Percentiles rank a stretch among this genome's conserved stretches.
These are phyloP conservation scores for Cyclotella baltica DNA, from an alignment of 108 stramenopile species.

Conservation along the genomic window DNA sequence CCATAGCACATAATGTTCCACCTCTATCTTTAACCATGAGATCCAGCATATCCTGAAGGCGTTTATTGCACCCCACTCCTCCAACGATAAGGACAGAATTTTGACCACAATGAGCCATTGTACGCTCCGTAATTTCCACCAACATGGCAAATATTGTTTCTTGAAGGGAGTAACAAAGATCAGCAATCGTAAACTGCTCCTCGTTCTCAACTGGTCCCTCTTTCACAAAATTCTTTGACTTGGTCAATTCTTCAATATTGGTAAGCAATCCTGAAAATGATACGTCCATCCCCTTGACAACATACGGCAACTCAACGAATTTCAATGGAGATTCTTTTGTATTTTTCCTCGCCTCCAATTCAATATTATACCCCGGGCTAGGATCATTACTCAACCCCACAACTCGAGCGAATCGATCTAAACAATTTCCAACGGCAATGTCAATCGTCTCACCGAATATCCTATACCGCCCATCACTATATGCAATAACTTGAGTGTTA, in stretches of 20 bases:
- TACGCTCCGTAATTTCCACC: constrained; percentile 98
- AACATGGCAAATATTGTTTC: constrained; percentile 99
- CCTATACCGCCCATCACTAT: constrained; percentile 88
- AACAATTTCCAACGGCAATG: constrained; percentile 99
- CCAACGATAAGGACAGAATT: constrained; percentile 96
- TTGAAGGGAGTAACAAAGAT: constrained; percentile 97
- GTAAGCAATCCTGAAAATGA: constrained; percentile 79
- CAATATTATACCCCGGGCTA: constrained; percentile 98
- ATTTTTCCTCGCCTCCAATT: constrained; percentile 91
- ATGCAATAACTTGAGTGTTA: constrained; percentile 99
- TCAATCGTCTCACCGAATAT: constrained; percentile 99
- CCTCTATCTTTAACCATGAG: constrained; percentile 93
- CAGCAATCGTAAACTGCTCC: constrained; percentile 71
- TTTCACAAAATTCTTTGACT: constrained; percentile 21
- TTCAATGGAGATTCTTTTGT: constrained; percentile 41
- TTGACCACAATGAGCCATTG: constrained; percentile 97
- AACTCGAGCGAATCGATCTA: constrained; percentile 97
- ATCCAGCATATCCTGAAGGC: constrained; percentile 98
- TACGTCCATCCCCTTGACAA: constrained; percentile 99
- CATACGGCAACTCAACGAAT: constrained; percentile 93
- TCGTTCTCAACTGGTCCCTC: constrained; percentile 30
- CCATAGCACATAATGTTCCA: constrained; percentile 95
- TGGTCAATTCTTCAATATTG: constrained; percentile 55
- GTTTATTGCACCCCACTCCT: constrained; percentile 98
- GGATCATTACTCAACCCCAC: constrained; percentile 97